Base-by-base conservation (phyloP, 495 filamentous ascomycete genomes). In the Neurospora africana region DNA sequence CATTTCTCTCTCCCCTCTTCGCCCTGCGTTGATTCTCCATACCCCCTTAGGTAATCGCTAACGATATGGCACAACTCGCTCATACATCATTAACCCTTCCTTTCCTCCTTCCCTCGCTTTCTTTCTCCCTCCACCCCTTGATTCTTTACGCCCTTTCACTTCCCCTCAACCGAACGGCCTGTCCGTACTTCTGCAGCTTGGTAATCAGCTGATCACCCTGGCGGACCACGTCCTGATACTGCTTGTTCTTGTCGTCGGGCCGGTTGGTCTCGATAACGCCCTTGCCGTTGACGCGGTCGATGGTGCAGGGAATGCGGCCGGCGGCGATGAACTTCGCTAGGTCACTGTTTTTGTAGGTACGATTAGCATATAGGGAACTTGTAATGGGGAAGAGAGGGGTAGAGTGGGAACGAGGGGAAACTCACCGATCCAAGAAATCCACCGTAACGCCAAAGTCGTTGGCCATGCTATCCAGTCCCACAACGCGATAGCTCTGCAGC, bases 151-250 rank as follows among this genome's bases (percentile, higher is more conserved):
- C 92, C 74, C 95, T 88, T 84, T 98, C 95, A 80, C 94, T 98
- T 33, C 95, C 95, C 73, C 96, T 88, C 82, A 99, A 86, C 76
- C 96, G 87, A 38, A 99, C 95, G 4, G 95, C 91, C 84, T 99
- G 95, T 27, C 95, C 95, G 78, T 98, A 99, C 84, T 98, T 99
- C 84, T 99, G 95, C 69, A 99, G 85, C 86, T 99, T 99, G 73
- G 96, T 99, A 81, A 99, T 97, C 68, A 99, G 83, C 76, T 95
- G 90, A 83, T 99, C 95, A 36, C 95, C 95, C 78, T 98, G 95
- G 85, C 94, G 95, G 68, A 99, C 93, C 40, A 98, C 93, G 77
- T 98, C 95, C 68, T 94, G 89, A 80, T 98, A 99, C 82, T 99
- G 95, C 85, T 96, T 97, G 86, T 98, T 97, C 88, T 98, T 98